phyloP scores from a whole-genome alignment of 2,329 filamentous ascomycete genomes.

The Hypoxylon sp. region DNA sequence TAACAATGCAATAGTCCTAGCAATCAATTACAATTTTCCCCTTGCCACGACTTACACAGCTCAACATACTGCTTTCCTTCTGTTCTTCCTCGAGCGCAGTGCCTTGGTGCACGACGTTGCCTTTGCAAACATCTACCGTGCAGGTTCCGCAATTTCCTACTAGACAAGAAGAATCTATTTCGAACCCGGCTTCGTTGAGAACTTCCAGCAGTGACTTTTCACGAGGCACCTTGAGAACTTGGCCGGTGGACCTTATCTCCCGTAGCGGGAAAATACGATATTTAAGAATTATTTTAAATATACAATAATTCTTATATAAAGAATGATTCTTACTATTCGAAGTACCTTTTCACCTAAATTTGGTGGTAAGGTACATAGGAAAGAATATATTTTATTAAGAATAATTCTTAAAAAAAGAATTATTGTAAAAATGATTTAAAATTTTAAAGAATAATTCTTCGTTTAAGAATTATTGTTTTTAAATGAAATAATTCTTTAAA shows the following conservation, averaged over 20 bases:
- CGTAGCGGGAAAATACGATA: too few species aligned
- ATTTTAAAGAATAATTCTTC: too few species aligned
- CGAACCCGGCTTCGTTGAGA: slow-evolving; percentile 54
- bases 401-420: too few species aligned
- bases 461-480: too few species aligned
- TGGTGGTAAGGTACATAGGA: too few species aligned
- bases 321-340: too few species aligned
- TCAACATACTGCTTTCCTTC: slow-evolving; percentile 50
- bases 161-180: slow-evolving; percentile 53
- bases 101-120: slow-evolving; percentile 51
- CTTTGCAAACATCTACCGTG: slow-evolving; percentile 52
- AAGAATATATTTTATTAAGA: too few species aligned
- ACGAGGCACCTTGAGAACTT: slow-evolving; percentile 48
- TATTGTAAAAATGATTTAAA: too few species aligned
- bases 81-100: slow-evolving; percentile 52
- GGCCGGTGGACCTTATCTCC: slow-evolving; percentile 47
- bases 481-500: too few species aligned
- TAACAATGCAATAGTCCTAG: slow-evolving; percentile 4
- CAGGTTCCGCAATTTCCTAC: slow-evolving; percentile 54
- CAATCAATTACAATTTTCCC: slow-evolving; percentile 50
- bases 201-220: slow-evolving; percentile 54
- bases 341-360: too few species aligned
- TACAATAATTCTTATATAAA: too few species aligned
- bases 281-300: too few species aligned
- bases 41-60: slow-evolving; percentile 54